Evolutionary conservation across 1,284 basidiomycete genomes (phyloP).

Genomic region (Meripilus lineatus): DNA sequence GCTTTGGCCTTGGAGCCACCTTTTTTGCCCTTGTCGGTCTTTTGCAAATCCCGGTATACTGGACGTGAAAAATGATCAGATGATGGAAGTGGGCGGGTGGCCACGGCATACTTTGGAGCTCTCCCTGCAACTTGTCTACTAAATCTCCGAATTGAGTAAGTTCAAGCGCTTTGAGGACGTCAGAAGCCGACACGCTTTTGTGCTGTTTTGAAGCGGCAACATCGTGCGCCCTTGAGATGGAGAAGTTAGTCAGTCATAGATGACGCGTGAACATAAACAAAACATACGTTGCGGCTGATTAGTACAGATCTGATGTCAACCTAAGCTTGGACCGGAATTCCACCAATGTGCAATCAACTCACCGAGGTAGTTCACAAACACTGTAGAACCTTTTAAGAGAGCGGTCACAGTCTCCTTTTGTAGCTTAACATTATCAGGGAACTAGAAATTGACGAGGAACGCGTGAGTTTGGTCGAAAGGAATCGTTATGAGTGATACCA

Average conservation of each 20-base stretch:
- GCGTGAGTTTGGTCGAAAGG: background rate
- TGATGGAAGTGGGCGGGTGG: background rate
- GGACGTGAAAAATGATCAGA: background rate
- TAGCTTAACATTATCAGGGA: slow-evolving; percentile 81
- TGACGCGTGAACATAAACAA: background rate
- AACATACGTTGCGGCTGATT: slow-evolving; percentile 65
- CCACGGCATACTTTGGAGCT: slow-evolving; percentile 59
- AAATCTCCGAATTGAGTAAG: slow-evolving; percentile 78
- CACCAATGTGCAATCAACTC: too few species aligned
- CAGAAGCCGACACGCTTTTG: slow-evolving; percentile 84
- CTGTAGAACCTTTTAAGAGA: slow-evolving; percentile 79
- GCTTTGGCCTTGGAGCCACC: slow-evolving; percentile 31
- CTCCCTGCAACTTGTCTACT: slow-evolving; percentile 60
- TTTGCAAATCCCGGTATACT: slow-evolving; percentile 59
- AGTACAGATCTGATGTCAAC: slow-evolving; percentile 4
- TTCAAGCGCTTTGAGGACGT: slow-evolving; percentile 84
- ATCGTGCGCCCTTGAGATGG: slow-evolving; percentile 69
- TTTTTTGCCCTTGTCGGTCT: slow-evolving; percentile 49
- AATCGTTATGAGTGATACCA: slow-evolving; percentile 16
- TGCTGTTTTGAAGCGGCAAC: slow-evolving; percentile 80
- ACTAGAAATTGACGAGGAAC: slow-evolving; percentile 46
- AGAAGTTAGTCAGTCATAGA: background rate
- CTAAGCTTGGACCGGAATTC: background rate
- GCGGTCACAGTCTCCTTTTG: slow-evolving; percentile 84
- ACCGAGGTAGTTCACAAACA: slow-evolving; percentile 91